Percentiles rank a stretch among this genome's conserved stretches.
These are phyloP conservation scores for Limonium bicolor DNA, from an alignment of 148 eudicot genomes.

Conservation along the genomic window DNA sequence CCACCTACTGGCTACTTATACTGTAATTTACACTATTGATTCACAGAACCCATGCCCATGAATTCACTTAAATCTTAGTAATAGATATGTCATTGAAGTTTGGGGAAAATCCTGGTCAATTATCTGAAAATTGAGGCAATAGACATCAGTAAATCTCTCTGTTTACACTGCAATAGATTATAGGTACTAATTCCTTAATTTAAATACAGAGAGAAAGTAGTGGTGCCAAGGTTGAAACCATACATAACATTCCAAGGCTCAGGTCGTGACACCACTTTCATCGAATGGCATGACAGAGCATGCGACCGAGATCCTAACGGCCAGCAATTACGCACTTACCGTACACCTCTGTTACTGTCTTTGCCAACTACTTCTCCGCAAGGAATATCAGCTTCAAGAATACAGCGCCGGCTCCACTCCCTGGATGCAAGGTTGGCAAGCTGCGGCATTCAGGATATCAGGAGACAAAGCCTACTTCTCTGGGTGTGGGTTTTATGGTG, in stretches of 20 bases:
- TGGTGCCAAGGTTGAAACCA: slow-evolving; percentile 63
- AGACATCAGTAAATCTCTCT: too few species aligned
- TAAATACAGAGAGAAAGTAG: slow-evolving; percentile 70
- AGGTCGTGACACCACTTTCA: slow-evolving; percentile 58
- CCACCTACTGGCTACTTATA: too few species aligned
- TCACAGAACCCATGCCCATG: too few species aligned
- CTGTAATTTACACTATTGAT: too few species aligned
- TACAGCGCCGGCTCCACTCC: slow-evolving; percentile 86
- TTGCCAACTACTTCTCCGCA: slow-evolving; percentile 62
- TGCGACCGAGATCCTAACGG: slow-evolving; percentile 71
- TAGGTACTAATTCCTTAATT: too few species aligned
- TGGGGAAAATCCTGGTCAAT: too few species aligned
- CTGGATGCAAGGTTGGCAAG: slow-evolving; percentile 97
- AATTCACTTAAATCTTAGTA: not conserved
- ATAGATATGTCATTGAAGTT: too few species aligned
- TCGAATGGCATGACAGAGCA: slow-evolving; percentile 95
- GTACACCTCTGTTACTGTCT: slow-evolving; percentile 87
- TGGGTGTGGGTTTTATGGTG: slow-evolving; percentile 89
- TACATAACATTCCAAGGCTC: slow-evolving; percentile 83
- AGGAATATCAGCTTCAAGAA: slow-evolving; percentile 93
- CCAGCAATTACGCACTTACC: slow-evolving; percentile 83
- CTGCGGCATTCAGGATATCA: slow-evolving; percentile 81
- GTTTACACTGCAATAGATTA: too few species aligned
- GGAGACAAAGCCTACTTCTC: slow-evolving; percentile 84
- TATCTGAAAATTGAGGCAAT: too few species aligned